Evolutionary conservation across 2,329 filamentous ascomycete species (phyloP), one percentile per base, ranked within the genome.

Genomic region (Cladosporium sp.): DNA sequence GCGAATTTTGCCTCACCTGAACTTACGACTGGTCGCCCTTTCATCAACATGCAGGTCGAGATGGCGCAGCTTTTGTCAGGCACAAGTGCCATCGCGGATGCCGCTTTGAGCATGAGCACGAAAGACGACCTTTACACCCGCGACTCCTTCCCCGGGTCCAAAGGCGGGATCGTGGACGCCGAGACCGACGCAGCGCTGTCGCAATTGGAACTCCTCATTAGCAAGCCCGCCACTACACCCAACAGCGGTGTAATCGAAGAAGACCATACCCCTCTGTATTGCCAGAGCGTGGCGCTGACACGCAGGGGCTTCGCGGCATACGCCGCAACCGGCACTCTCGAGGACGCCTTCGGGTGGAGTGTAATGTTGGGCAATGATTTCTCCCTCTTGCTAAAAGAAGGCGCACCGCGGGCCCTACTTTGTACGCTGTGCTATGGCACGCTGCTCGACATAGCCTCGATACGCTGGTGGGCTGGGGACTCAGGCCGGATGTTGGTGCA

Each of bases 1-100:
- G 55, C 26, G 14, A 44, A 28, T 6, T 44, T 29, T 26, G 50
- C 61, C 28, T 31, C 37, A 5, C 33, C 23, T 18, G 50, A 33
- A 10, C 3, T 5, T 31, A 16, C 14, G 3, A 46, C 7, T 23
- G 33, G 50, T 4, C 55, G 35, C 26, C 16, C 35, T 5, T 63
- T 63, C 50, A 55, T 56, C 26, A 44, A 40, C 50, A 63, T 63
- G 61, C 50, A 56, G n/a, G 50, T 56, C 31, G 61, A 55, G 23
- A 44, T 63, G 2, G 50, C 61, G n/a, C 50, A 46, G 33, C 61
- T 63, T 2, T 63, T 50, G 61, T 50, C 50, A 21, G 61, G 61
- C 26, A 56, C 61, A 2, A 33, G 37, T 16, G 50, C 61, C 50
- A 63, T 63, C n/a, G 46, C 49, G 50, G 10, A 33, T 1, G 16